Conservation (phyloP, 1,284 basidiomycete genomes). For the Waitea zeae region DNA sequence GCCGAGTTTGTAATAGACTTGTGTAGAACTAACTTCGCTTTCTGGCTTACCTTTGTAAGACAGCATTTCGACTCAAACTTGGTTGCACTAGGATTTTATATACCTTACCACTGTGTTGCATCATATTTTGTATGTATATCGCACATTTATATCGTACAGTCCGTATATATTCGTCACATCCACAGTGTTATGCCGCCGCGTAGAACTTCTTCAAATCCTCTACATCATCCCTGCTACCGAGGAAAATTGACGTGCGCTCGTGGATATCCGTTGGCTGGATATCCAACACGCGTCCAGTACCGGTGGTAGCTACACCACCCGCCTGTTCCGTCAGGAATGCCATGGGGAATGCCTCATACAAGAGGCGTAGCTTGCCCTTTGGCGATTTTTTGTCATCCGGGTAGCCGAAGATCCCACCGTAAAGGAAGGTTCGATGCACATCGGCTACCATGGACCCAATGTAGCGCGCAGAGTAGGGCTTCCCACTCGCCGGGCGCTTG, state of each 20-base stretch:
- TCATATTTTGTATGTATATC: too few relatives aligned
- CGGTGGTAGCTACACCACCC: conserved; percentile 92
- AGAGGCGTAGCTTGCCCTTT: conserved; percentile 83
- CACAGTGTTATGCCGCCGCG: conserved; percentile 13
- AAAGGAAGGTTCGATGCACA: conserved; percentile 90
- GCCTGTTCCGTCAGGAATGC: conserved; percentile 92
- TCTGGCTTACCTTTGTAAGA: too few relatives aligned
- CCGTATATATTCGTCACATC: too few relatives aligned
- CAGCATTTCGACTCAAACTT: too few relatives aligned
- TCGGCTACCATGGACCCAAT: conserved; percentile 99
- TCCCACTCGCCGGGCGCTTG: conserved; percentile 69
- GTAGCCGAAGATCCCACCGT: conserved; percentile 98
- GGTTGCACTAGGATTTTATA: too few relatives aligned
- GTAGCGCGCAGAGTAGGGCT: conserved; percentile 86
- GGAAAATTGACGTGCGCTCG: conserved; percentile 85
- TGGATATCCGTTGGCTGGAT: conserved; percentile 84
- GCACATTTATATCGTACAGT: too few relatives aligned
- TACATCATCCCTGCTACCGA: conserved; percentile 92
- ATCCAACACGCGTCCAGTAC: conserved; percentile 83
- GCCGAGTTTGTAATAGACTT: too few relatives aligned
- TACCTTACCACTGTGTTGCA: too few relatives aligned
- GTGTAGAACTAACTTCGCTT: too few relatives aligned
- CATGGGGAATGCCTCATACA: conserved; percentile 99
- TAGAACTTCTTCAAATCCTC: conserved; percentile 79
- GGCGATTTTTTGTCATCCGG: conserved; percentile 98